Percentiles rank a stretch among this genome's conserved stretches.
Evolutionary conservation across 2,329 filamentous ascomycete genomes (phyloP).

Genomic region (Neonectria magnoliae): DNA sequence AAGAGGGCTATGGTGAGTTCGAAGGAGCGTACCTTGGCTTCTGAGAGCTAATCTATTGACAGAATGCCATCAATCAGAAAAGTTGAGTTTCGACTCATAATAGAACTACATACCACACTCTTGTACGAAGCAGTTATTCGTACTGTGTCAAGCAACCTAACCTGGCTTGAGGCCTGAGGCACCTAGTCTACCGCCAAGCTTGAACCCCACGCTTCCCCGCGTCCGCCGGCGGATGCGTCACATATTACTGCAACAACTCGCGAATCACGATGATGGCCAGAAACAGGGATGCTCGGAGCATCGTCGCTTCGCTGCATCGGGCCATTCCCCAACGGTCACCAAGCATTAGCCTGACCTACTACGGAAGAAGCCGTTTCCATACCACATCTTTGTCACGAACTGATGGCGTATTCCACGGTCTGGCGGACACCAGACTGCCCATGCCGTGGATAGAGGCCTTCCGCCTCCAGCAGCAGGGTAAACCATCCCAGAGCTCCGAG

Average conservation of each 20-base stretch:
- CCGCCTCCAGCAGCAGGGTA: conserved; percentile 32
- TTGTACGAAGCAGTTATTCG: too few species aligned
- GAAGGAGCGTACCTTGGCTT: too few species aligned
- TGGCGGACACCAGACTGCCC: conserved; percentile 39
- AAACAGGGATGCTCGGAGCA: conserved; percentile 8
- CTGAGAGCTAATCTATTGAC: too few species aligned
- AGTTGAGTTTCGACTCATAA: too few species aligned
- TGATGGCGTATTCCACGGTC: conserved; percentile 44
- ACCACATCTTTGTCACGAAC: conserved; percentile 30
- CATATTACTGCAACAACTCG: conserved; percentile 8
- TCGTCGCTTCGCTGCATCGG: conserved; percentile 16
- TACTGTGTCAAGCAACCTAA: too few species aligned
- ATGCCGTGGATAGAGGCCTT: conserved; percentile 46
- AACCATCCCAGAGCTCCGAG: conserved; percentile 17
- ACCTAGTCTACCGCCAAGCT: not conserved
- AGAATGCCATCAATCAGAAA: too few species aligned
- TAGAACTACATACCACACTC: too few species aligned
- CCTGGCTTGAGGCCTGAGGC: too few species aligned
- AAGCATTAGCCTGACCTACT: not conserved
- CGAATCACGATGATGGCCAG: conserved; percentile 29
- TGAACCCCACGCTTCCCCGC: not conserved
- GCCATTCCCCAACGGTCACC: not conserved
- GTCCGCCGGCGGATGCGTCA: not conserved
- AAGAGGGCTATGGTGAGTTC: too few species aligned
- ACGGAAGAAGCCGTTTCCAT: conserved; percentile 26